Conservation (phyloP, 495 filamentous ascomycete genomes). For the Aspergillus heteromorphus region DNA sequence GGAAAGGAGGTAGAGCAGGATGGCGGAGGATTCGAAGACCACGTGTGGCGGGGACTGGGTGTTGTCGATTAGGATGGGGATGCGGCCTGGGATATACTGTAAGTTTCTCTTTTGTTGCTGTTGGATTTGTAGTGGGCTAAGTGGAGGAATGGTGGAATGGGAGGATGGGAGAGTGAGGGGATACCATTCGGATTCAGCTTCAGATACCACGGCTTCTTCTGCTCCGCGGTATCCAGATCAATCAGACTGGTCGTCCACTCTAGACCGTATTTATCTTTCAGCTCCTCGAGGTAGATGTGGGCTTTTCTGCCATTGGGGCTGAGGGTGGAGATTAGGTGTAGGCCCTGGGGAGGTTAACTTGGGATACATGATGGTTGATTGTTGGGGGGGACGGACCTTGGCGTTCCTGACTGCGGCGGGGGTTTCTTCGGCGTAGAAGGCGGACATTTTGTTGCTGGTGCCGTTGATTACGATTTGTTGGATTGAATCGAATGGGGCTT, state of each 20-base stretch:
- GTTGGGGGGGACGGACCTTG: neutral
- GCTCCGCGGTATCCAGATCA: conserved; percentile 50
- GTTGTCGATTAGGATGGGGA: conserved; percentile 1
- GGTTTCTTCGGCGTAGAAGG: neutral
- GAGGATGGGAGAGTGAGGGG: no score
- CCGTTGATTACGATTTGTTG: no score
- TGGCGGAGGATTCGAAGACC: conserved; percentile 1
- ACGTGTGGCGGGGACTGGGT: neutral
- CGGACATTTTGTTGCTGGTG: conserved; percentile 1
- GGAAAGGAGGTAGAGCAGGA: neutral
- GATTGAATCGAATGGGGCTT: no score
- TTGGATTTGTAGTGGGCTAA: no score
- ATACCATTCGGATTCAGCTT: conserved; percentile 43
- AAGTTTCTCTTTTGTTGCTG: neutral
- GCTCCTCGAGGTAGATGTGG: conserved; percentile 7
- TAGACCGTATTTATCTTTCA: conserved; percentile 41
- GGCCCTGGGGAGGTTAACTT: neutral
- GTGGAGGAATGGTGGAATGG: neutral
- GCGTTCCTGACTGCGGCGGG: neutral
- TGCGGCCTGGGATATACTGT: neutral
- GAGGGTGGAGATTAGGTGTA: neutral
- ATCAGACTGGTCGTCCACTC: conserved; percentile 49
- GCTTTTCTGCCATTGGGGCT: conserved; percentile 4
- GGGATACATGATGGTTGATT: no score
- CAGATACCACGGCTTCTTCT: conserved; percentile 57